These are phyloP conservation scores for Primulina huaijiensis DNA, from an alignment of 257 asterid genomes.

Conservation along the genomic window DNA sequence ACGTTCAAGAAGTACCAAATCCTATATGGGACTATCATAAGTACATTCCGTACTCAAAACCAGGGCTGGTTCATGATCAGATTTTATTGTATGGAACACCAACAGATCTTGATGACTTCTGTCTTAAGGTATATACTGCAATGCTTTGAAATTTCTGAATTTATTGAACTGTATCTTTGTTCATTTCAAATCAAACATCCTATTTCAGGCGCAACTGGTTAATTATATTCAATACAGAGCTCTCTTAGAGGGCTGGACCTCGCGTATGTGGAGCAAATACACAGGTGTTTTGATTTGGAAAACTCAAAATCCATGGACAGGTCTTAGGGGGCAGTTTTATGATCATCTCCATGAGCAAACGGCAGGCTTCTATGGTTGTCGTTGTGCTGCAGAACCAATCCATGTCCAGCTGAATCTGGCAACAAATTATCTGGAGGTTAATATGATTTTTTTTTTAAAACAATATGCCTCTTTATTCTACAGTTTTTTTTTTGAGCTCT, in stretches of 20 bases:
- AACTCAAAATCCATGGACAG: constrained; percentile 99
- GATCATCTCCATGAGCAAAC: constrained; percentile 98
- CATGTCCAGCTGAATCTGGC: constrained; percentile 89
- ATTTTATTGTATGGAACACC: constrained; percentile 79
- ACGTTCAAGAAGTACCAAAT: constrained; percentile 78
- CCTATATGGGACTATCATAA: constrained; percentile 89
- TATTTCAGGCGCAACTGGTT: constrained; percentile 82
- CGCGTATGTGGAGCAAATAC: constrained; percentile 95
- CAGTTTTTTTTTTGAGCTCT: neutral
- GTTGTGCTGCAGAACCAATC: constrained; percentile 87
- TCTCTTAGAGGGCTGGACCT: constrained; percentile 95
- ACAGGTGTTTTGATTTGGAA: constrained; percentile 97
- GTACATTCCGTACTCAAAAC: constrained; percentile 89
- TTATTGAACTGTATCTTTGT: neutral
- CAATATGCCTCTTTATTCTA: neutral
- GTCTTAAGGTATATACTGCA: constrained; percentile 64
- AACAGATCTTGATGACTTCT: constrained; percentile 81
- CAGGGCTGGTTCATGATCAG: constrained; percentile 82
- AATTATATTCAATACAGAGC: constrained; percentile 94
- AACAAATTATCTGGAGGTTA: constrained; percentile 74
- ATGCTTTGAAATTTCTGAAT: constrained; percentile 14
- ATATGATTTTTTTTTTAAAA: neutral
- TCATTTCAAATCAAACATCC: constrained; percentile 16
- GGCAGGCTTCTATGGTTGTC: constrained; percentile 96
- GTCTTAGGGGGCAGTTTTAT: constrained; percentile 92